Conservation (phyloP, 129 eudicot genomes). For the Dittrichia graveolens region DNA sequence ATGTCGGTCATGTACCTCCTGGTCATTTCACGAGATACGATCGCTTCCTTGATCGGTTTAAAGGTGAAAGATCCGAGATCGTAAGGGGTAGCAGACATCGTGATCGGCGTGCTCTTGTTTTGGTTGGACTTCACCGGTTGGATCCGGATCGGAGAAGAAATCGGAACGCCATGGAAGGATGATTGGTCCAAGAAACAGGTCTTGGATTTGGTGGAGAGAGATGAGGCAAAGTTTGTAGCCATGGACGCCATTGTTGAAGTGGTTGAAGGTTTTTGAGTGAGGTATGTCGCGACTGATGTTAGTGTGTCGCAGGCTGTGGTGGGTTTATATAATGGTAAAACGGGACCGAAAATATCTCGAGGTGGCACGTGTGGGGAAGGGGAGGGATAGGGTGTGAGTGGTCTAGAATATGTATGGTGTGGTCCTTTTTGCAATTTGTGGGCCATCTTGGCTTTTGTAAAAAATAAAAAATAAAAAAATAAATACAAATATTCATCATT, state of each 20-base stretch:
- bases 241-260: slow-evolving; percentile 52
- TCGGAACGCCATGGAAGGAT: slow-evolving; percentile 54
- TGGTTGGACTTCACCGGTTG: slow-evolving; percentile 48
- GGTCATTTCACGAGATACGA: slow-evolving; percentile 87
- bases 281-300: neutral
- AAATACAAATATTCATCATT: too few species aligned
- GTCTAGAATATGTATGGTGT: slow-evolving; percentile 36
- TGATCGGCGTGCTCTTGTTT: slow-evolving; percentile 43
- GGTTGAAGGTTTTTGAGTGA: slow-evolving; percentile 16
- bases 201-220: slow-evolving; percentile 41
- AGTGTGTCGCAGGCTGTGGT: neutral
- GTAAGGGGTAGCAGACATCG: slow-evolving; percentile 58
- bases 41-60: slow-evolving; percentile 76
- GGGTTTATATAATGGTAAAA: slow-evolving; percentile 18
- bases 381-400: slow-evolving; percentile 53
- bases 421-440: neutral
- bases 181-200: slow-evolving; percentile 45
- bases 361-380: slow-evolving; percentile 14
- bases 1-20: slow-evolving; percentile 90
- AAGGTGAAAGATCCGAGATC: slow-evolving; percentile 62
- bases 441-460: too few species aligned
- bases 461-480: too few species aligned
- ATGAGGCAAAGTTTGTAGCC: slow-evolving; percentile 57
- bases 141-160: slow-evolving; percentile 37
- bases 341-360: slow-evolving; percentile 18